Base-by-base conservation (phyloP, 305 asterid species). In the Fraxinus platypoda region DNA sequence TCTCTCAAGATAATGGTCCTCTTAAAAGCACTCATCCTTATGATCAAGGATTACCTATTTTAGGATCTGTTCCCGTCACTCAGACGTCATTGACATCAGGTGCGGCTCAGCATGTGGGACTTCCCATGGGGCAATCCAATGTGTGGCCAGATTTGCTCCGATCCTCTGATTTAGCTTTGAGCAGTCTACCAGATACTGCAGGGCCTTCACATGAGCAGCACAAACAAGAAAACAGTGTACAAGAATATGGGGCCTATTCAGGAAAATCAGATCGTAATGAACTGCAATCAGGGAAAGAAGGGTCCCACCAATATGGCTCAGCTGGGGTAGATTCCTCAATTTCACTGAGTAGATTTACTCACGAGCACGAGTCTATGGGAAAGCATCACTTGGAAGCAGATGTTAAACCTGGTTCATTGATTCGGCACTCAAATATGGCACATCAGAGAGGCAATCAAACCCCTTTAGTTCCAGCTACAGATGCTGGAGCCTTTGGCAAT, bases 81-180 rank as follows among this genome's bases (percentile, higher is more conserved):
- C 87, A 81, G 81, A 86, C 88, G 35, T 80, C 85, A 2, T 52
- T 41, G 30, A 68, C 70, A 26, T 41, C 87, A 8, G 84, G 66
- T 81, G 21, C 81, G 73, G 57, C 86, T 75, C 85, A 80, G 75
- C 79, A 68, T 70, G 77, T 78, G 64, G 86, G 84, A 78, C 78
- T 72, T 85, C 74, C 85, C 12, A 9, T 76, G 34, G 86, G 78
- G 49, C 74, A 21, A 70, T 80, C 88, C 3, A 75, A 87, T 64
- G 82, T 35, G 49, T 70, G 87, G 80, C 70, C 82, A 46, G 84
- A 75, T 77, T 77, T 86, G 78, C 81, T 89, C 34, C 83, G 38
- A 46, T 82, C 90, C 74, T 84, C 87, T 71, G 90, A 86, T 87
- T 89, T 90, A 66, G 83, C 82, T 25, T 81, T 88, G 78, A 78